These are phyloP conservation scores for Pezicula radicicola DNA, from an alignment of 2,329 filamentous ascomycete genomes.

Conservation along the genomic window DNA sequence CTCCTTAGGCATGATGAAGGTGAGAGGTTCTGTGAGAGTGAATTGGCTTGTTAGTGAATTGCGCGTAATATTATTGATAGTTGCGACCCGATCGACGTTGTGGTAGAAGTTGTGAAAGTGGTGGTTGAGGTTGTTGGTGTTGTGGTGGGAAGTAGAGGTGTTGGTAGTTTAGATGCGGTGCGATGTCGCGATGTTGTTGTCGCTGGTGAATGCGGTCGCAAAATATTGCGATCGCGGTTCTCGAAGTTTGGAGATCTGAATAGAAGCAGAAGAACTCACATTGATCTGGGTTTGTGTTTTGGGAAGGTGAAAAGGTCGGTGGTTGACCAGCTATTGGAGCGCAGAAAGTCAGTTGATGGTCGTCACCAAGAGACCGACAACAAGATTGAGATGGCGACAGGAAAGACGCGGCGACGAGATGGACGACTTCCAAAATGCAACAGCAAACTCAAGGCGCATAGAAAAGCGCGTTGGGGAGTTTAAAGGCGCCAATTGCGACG, in stretches of 20 bases:
- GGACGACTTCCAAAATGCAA: slow-evolving; percentile 1
- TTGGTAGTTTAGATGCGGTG: neutral
- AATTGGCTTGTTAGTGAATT: slow-evolving; percentile 12
- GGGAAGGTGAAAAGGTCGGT: slow-evolving; percentile 4
- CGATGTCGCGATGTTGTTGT: slow-evolving; percentile 7
- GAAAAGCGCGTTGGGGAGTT: no score
- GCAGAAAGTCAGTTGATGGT: slow-evolving; percentile 12
- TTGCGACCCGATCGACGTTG: slow-evolving; percentile 9
- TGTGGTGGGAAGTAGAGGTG: slow-evolving; percentile 4
- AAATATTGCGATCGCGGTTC: slow-evolving; percentile 15
- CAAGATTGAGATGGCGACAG: slow-evolving; percentile 10
- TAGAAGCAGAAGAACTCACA: slow-evolving; percentile 14
- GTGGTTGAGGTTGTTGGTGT: slow-evolving; percentile 6
- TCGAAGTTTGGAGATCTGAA: slow-evolving; percentile 8
- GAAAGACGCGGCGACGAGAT: slow-evolving; percentile 17
- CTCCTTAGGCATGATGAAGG: slow-evolving; percentile 64
- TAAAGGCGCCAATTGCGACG: no score
- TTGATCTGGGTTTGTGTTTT: slow-evolving; percentile 6
- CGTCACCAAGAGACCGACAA: slow-evolving; percentile 15
- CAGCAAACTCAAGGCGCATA: no score
- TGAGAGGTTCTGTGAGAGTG: slow-evolving; percentile 2
- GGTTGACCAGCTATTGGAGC: slow-evolving; percentile 13
- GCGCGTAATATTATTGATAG: neutral
- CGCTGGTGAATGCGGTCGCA: slow-evolving; percentile 17
- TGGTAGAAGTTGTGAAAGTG: slow-evolving; percentile 7